Base-by-base conservation (phyloP, 805 yeast species). In the Cyberlindnera suaveolens region DNA sequence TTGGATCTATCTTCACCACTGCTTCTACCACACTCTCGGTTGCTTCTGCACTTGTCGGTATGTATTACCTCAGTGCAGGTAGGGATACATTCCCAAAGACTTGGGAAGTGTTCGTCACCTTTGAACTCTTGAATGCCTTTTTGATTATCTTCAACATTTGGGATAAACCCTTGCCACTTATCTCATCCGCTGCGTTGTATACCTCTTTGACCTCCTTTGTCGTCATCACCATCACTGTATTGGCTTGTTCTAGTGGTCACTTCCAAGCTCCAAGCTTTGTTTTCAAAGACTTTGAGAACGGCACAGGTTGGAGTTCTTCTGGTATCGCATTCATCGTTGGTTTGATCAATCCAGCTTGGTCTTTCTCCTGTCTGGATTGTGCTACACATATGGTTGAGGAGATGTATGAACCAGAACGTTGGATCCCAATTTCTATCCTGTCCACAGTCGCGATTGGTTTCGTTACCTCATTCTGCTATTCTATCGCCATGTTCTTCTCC, bases 361-460 rank as follows among this genome's bases (percentile, higher is more conserved):
- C 82, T 9, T 80, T 80, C 64, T 71, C 79, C 23, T 80, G 87
- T 50, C 67, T 80, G 39, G 89, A 82, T 55, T 76, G 80, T 44
- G 85, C 86, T 3, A 78, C 86, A 3, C 88, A 82, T 53, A 70
- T 82, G 73, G 79, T 83, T 18, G 89, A 82, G 56, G 88, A 82
- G 55, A 71, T 72, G 31, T 53, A 65, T 15, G 62, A 71, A 30
- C 83, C 85, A 16, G 71, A 72, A 46, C 64, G 69, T 29, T 70
- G 75, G 48, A 77, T 80, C 42, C 86, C 87, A 17, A 70, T 70
- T 39, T 78, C 83, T 2, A 78, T 81, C 49, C 65, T 78, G 57
- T 71, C 80, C 5, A 78, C 85, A 3, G 82, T 81, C 3, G 71
- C 78, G 7, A 77, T 82, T 52, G 87, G 87, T 0, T 76, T 82